Evolutionary conservation across 805 yeast species (phyloP).

Genomic region (Ogataea populi-albae): DNA sequence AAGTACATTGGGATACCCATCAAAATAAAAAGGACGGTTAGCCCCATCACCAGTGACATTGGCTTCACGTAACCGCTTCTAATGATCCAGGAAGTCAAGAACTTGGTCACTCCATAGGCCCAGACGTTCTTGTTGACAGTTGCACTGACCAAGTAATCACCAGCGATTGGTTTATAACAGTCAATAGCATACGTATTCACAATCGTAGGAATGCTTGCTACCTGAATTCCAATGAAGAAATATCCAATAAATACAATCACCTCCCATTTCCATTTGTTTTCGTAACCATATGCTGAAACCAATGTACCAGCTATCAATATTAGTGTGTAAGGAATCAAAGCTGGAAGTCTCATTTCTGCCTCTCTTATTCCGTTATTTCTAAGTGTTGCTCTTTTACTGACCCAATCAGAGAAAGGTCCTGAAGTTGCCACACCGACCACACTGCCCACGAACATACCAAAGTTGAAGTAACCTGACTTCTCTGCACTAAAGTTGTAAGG

Average conservation of each 20-base stretch:
- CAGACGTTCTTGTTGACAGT: constrained; percentile 16
- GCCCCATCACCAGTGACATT: constrained; percentile 12
- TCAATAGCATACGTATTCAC: constrained; percentile 18
- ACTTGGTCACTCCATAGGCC: constrained; percentile 17
- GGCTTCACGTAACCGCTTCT: constrained; percentile 15
- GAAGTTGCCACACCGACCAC: constrained; percentile 9
- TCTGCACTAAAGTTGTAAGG: constrained; percentile 12
- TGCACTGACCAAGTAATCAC: constrained; percentile 18
- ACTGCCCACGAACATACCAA: constrained; percentile 11
- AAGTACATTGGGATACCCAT: constrained; percentile 17
- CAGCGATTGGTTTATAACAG: constrained; percentile 18
- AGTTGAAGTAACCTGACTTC: constrained; percentile 11
- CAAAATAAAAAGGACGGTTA: constrained; percentile 6
- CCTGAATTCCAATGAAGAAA: constrained; percentile 16
- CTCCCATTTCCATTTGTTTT: constrained; percentile 16
- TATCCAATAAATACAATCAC: constrained; percentile 10
- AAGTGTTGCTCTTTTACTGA: constrained; percentile 6
- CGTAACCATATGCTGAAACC: constrained; percentile 12
- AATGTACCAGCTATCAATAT: constrained; percentile 12
- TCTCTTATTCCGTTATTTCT: constrained; percentile 12
- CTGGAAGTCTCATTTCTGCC: constrained; percentile 15
- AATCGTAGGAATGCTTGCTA: constrained; percentile 14
- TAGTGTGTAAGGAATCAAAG: constrained; percentile 13
- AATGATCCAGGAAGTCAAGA: constrained; percentile 11
- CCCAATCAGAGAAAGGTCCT: constrained; percentile 10